phyloP scores from a whole-genome alignment of 768 basidiomycete species.

The Tylopilus sp. region DNA sequence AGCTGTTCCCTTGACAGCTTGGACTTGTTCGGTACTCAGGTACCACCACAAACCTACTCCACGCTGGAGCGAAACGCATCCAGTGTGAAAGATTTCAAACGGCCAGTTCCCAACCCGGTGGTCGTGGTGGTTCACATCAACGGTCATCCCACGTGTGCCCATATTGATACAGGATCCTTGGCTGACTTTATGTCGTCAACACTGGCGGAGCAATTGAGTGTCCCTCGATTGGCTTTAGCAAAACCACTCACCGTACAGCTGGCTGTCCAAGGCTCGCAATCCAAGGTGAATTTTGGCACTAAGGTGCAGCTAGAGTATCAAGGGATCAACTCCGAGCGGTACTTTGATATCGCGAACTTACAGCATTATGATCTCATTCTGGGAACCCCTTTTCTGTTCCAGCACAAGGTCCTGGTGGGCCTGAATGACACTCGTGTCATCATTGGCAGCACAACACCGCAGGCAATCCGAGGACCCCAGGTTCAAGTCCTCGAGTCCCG shows the following conservation, averaged over 20 bases:
- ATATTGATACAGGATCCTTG: slow-evolving; percentile 28
- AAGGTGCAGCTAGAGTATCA: slow-evolving; percentile 15
- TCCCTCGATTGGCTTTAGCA: neutral
- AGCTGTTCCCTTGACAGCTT: too few relatives aligned
- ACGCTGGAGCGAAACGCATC: neutral
- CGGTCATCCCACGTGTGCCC: slow-evolving; percentile 8
- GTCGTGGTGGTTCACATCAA: slow-evolving; percentile 16
- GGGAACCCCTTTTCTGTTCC: slow-evolving; percentile 38
- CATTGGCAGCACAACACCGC: too few relatives aligned
- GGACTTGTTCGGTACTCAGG: neutral
- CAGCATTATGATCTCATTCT: slow-evolving; percentile 39
- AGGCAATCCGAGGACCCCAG: too few relatives aligned
- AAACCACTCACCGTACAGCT: slow-evolving; percentile 19
- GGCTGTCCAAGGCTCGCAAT: slow-evolving; percentile 29
- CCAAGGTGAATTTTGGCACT: slow-evolving; percentile 20
- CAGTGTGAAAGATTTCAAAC: neutral
- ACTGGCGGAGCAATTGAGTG: slow-evolving; percentile 24
- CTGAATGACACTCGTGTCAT: too few relatives aligned
- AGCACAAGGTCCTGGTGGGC: too few relatives aligned
- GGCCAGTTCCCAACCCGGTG: slow-evolving; percentile 2
- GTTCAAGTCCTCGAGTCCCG: too few relatives aligned
- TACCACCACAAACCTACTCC: neutral
- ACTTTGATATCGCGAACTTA: slow-evolving; percentile 39
- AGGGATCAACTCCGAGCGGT: slow-evolving; percentile 11
- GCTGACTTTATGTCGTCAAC: slow-evolving; percentile 33